Percentiles rank a stretch among this genome's conserved stretches.
Evolutionary conservation across 345 rosid genomes (phyloP).

Genomic region (Cardiospermum halicacabum): DNA sequence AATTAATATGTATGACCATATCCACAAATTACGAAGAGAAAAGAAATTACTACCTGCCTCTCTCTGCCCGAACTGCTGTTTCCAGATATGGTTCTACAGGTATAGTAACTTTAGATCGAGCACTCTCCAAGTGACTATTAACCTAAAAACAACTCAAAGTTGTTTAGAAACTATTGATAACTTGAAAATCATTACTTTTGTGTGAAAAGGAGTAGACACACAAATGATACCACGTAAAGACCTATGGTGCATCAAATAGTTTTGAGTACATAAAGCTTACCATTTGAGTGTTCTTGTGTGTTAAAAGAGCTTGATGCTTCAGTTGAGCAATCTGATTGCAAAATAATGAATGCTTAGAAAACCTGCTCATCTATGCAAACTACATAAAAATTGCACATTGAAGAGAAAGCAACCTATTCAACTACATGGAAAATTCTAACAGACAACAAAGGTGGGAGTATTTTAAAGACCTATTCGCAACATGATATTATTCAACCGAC

Average conservation of each 20-base stretch:
- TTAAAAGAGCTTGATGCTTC: slow-evolving; percentile 53
- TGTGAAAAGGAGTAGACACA: neutral
- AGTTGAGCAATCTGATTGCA: slow-evolving; percentile 48
- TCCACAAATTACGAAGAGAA: neutral
- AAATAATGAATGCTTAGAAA: neutral
- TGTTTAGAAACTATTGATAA: slow-evolving; percentile 2
- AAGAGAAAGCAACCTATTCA: neutral
- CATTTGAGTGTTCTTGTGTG: slow-evolving; percentile 45
- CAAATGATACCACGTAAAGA: neutral
- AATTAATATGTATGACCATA: neutral
- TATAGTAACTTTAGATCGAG: slow-evolving; percentile 38
- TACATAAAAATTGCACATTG: neutral
- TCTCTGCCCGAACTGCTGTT: slow-evolving; percentile 53
- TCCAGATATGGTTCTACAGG: slow-evolving; percentile 54
- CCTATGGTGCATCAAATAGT: neutral
- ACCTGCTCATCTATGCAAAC: neutral
- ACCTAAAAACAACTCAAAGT: slow-evolving; percentile 24
- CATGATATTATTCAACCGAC: neutral
- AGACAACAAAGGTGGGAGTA: neutral
- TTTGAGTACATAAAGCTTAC: slow-evolving; percentile 20
- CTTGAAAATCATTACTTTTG: neutral
- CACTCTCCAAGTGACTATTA: slow-evolving; percentile 14
- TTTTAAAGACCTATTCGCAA: neutral
- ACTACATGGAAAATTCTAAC: neutral
- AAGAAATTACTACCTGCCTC: slow-evolving; percentile 30